These are phyloP conservation scores for Ophiostoma triangulosporum DNA, from an alignment of 2,329 filamentous ascomycete genomes.

Conservation along the genomic window DNA sequence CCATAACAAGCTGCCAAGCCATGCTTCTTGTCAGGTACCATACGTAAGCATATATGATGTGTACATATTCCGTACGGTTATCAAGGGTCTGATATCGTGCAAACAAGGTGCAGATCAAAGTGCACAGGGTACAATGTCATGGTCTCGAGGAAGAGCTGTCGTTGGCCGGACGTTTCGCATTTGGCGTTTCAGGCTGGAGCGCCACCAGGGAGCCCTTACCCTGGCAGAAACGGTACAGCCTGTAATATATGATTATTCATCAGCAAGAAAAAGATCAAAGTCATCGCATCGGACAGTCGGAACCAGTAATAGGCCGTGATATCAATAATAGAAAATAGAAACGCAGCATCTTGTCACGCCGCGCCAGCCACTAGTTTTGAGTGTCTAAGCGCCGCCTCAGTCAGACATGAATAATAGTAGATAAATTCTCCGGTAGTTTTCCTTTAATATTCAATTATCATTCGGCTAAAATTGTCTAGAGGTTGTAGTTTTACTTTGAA, in stretches of 20 bases:
- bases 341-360: neutral
- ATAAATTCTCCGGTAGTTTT: too few species aligned
- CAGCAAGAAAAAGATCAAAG: neutral
- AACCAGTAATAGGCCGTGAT: neutral
- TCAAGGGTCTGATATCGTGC: too few species aligned
- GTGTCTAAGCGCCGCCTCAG: conserved; percentile 1
- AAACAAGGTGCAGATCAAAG: too few species aligned
- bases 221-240: conserved; percentile 4
- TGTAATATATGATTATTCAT: neutral
- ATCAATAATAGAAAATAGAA: neutral
- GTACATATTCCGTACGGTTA: too few species aligned
- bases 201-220: neutral
- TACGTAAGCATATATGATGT: too few species aligned
- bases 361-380: neutral
- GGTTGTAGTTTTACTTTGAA: neutral
- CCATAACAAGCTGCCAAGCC: too few species aligned
- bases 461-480: too few species aligned
- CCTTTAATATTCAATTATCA: too few species aligned
- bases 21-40: too few species aligned
- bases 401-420: neutral
- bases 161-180: conserved; percentile 6
- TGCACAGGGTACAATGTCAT: too few species aligned
- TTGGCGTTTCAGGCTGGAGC: conserved; percentile 6
- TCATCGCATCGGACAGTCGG: too few species aligned
- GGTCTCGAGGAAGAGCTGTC: neutral